These are phyloP conservation scores for Penicillium psychrosexuale DNA, from an alignment of 2,329 filamentous ascomycete genomes.

Conservation along the genomic window DNA sequence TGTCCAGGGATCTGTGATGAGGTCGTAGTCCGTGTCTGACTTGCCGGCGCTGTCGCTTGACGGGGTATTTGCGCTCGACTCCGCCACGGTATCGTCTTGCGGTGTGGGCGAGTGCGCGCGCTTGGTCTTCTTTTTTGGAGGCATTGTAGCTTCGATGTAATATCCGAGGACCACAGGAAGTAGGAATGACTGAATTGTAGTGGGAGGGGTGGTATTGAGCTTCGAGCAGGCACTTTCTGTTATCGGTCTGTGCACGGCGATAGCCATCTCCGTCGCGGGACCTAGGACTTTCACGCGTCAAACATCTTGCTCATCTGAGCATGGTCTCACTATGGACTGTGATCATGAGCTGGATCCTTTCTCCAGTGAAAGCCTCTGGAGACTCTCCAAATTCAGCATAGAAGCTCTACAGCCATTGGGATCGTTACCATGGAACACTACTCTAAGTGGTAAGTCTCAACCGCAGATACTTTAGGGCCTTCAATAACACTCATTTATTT, in stretches of 20 bases:
- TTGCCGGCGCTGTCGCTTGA: slow-evolving; percentile 32
- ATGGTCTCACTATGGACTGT: slow-evolving; percentile 29
- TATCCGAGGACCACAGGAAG: background rate
- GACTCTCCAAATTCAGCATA: slow-evolving; percentile 38
- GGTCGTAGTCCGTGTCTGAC: slow-evolving; percentile 44
- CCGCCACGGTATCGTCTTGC: slow-evolving; percentile 27
- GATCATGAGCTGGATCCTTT: slow-evolving; percentile 32
- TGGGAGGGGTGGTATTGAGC: background rate
- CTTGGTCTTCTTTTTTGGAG: slow-evolving; percentile 63
- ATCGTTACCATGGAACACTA: slow-evolving; percentile 34
- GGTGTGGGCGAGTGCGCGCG: slow-evolving; percentile 30
- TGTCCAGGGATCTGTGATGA: slow-evolving; percentile 76
- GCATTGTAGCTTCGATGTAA: slow-evolving; percentile 25
- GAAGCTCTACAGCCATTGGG: slow-evolving; percentile 38
- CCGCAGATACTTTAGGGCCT: background rate
- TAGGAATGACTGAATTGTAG: background rate
- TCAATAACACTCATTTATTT: background rate
- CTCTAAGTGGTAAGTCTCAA: slow-evolving; percentile 32
- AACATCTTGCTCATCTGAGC: slow-evolving; percentile 10
- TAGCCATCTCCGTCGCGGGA: slow-evolving; percentile 20
- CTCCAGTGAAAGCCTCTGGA: slow-evolving; percentile 37
- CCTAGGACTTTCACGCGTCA: slow-evolving; percentile 3
- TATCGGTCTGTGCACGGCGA: slow-evolving; percentile 28
- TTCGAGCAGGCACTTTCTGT: slow-evolving; percentile 15
- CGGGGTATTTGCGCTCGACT: slow-evolving; percentile 28